phyloP scores from a whole-genome alignment of 169 alveolate species.

The Pseudocohnilembus persalinus region DNA sequence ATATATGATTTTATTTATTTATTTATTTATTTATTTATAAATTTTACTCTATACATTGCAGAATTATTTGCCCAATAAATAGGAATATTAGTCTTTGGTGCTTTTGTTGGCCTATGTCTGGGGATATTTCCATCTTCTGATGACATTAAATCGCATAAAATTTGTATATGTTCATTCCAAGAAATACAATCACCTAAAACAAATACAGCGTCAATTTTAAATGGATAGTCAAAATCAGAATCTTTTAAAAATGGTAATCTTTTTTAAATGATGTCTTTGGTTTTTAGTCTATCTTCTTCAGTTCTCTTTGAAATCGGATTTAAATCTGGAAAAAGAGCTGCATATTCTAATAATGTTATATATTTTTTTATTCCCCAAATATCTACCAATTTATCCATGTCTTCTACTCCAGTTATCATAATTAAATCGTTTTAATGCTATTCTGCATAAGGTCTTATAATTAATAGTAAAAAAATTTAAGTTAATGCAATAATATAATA shows the following conservation, averaged over 20 bases:
- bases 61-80: constrained; percentile 3
- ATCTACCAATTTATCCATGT: not conserved
- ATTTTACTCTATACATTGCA: not conserved
- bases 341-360: constrained; percentile 23
- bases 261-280: not conserved
- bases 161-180: constrained; percentile 22
- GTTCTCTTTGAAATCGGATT: constrained; percentile 7
- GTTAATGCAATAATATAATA: too few species aligned
- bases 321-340: constrained; percentile 12
- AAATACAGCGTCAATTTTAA: constrained; percentile 17
- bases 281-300: constrained; percentile 3
- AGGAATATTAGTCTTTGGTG: constrained; percentile 1
- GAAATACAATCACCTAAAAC: constrained; percentile 7
- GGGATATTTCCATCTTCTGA: constrained; percentile 15
- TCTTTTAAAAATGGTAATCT: not conserved
- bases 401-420: constrained; percentile 5
- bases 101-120: not conserved
- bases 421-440: not conserved
- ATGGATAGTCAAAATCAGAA: not conserved
- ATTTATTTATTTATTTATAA: too few species aligned
- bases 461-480: too few species aligned
- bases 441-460: not conserved
- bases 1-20: too few species aligned
- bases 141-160: constrained; percentile 24
- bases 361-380: constrained; percentile 4